Conservation (phyloP, 306 rosid genomes). For the Trichosanthes truncata region DNA sequence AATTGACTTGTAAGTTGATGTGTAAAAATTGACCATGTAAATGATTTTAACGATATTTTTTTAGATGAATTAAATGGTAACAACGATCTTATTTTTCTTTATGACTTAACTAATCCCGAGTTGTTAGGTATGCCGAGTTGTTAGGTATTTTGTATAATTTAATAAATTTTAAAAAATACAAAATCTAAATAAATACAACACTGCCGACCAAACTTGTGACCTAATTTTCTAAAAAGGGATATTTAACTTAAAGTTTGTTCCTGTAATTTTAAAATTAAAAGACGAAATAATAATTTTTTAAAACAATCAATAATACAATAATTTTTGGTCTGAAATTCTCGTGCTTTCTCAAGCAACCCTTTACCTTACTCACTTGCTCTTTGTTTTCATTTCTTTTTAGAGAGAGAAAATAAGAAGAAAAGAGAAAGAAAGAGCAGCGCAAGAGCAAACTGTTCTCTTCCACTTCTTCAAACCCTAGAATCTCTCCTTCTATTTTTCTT, state of each 20-base stretch:
- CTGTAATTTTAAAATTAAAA: background rate
- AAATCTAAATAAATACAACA: background rate
- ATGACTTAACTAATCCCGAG: too few species aligned
- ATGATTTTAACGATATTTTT: too few species aligned
- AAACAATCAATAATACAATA: conserved; percentile 1
- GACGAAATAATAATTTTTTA: background rate
- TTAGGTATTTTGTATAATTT: too few species aligned
- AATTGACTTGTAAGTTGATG: too few species aligned
- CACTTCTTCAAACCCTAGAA: conserved; percentile 51
- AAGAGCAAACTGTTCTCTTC: conserved; percentile 84
- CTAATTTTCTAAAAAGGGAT: background rate
- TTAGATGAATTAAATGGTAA: too few species aligned
- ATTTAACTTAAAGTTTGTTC: background rate
- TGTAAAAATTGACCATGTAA: too few species aligned
- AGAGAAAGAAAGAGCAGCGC: conserved; percentile 13
- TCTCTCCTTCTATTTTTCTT: conserved; percentile 80
- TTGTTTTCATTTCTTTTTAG: background rate
- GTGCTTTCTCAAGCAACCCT: background rate
- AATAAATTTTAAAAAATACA: too few species aligned
- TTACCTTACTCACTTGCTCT: background rate
- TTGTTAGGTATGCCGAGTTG: too few species aligned
- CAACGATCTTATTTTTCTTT: too few species aligned
- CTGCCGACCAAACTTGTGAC: background rate
- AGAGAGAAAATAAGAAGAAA: background rate
- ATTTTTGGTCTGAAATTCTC: background rate